Base-by-base conservation (phyloP, 2,329 filamentous ascomycete species). In the Curvularia lunata region DNA sequence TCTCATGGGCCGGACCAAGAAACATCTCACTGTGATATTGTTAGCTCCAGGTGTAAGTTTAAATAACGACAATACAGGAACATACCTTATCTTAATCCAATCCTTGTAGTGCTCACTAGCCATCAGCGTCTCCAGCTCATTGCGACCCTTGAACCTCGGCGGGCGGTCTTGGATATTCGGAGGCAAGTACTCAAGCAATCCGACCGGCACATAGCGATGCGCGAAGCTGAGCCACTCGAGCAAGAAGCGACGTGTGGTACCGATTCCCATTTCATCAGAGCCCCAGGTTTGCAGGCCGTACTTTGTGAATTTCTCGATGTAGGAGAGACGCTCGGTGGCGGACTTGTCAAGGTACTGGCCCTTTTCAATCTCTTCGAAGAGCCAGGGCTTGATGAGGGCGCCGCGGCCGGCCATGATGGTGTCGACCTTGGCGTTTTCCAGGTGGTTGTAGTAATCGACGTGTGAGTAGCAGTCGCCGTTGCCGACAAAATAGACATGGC, bases 381-480 rank as follows among this genome's bases (percentile, higher is more conserved):
- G 83, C 95, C 95, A 99, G 0, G 95, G 95, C 80, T 99, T 99
- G 79, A 98, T 91, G 57, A 99, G 85, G 9, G 95, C 95, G 55
- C 95, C 95, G 59, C 95, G 91, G n/a, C 89, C 95, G 60, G 98
- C 87, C 95, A 99, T 98, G 73, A 97, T 91, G n/a, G 88, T 88
- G 79, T 98, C 94, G 45, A 98, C 92, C 46, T 86, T 86, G 34
- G 91, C 85, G 58, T 94, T 85, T 47, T 89, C 83, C 38, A 98
- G 82, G 70, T 95, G 88, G 56, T 88, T 81, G 62, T 87, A 87
- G 80, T 98, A 98, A 74, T 98, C 92, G 30, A 88, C 80, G 76
- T 98, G 92, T 4, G 92, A 97, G 80, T 91, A 97, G 78, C 93
- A 95, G 79, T 99, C 95, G 47, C 95, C 95, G 76, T 99, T 99